These are phyloP conservation scores for Fusarium fracticaudum DNA, from an alignment of 2,329 filamentous ascomycete species.

Conservation along the genomic window DNA sequence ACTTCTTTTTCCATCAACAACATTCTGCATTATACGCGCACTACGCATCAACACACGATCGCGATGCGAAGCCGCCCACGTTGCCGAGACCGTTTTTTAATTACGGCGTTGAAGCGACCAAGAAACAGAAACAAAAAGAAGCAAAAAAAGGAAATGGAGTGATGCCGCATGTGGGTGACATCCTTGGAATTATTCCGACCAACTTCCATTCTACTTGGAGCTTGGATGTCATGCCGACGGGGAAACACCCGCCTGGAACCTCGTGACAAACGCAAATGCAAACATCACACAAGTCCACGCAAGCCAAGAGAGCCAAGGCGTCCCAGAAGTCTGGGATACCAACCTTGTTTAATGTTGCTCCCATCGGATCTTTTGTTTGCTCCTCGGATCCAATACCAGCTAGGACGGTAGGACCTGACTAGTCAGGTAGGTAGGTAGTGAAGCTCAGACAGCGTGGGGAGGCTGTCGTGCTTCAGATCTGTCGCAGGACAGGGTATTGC, in stretches of 20 bases:
- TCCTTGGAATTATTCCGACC: conserved; percentile 4
- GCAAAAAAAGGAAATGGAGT: not conserved
- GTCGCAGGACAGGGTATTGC: conserved; percentile 56
- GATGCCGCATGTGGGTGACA: not conserved
- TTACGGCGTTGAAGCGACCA: not conserved
- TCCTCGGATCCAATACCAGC: conserved; percentile 2
- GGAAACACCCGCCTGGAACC: not conserved
- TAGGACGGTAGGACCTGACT: conserved; percentile 1
- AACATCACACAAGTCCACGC: not conserved
- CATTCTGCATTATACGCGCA: conserved; percentile 21
- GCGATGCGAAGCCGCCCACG: conserved; percentile 3
- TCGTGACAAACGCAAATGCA: conserved; percentile 12
- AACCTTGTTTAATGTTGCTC: conserved; percentile 3
- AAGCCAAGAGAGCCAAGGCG: conserved; percentile 26
- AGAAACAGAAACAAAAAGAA: not conserved
- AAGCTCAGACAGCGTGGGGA: conserved; percentile 39
- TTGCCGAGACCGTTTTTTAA: conserved; percentile 13
- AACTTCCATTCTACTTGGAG: not conserved
- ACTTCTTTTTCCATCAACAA: conserved; percentile 36
- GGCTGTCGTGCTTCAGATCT: conserved; percentile 56
- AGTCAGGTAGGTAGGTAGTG: conserved; percentile 19
- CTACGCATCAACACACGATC: conserved; percentile 4
- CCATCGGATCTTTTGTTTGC: not conserved
- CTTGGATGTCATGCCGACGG: not conserved
- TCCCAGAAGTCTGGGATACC: conserved; percentile 34